Percentiles rank a stretch among this genome's conserved stretches.
These are phyloP conservation scores for Torulaspora indica DNA, from an alignment of 805 yeast genomes.

Conservation along the genomic window DNA sequence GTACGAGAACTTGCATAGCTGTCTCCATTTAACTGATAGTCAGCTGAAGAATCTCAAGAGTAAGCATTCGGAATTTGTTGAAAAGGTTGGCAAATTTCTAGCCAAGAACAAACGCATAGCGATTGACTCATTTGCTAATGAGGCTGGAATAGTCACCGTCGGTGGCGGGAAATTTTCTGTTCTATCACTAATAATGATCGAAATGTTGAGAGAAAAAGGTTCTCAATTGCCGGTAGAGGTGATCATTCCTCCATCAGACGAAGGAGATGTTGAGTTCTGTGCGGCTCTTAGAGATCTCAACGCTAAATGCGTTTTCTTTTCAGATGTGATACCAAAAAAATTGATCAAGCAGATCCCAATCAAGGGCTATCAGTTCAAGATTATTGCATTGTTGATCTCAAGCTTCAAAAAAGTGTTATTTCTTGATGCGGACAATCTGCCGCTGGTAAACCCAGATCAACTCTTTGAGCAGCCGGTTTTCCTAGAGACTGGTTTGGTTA, in stretches of 20 bases:
- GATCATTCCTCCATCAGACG: conserved; percentile 63
- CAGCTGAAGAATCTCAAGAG: conserved; percentile 14
- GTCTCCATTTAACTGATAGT: conserved; percentile 14
- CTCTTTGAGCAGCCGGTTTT: conserved; percentile 46
- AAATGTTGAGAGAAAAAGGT: conserved; percentile 56
- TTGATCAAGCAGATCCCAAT: conserved; percentile 42
- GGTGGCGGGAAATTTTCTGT: conserved; percentile 75
- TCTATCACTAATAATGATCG: conserved; percentile 52
- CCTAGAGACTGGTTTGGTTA: conserved; percentile 46
- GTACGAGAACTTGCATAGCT: conserved; percentile 18
- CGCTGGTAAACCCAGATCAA: conserved; percentile 45
- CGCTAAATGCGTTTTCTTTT: conserved; percentile 56
- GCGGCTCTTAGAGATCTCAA: conserved; percentile 57
- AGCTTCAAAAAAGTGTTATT: conserved; percentile 69
- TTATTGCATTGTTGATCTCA: conserved; percentile 68
- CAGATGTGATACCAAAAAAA: conserved; percentile 46
- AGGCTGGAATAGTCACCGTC: conserved; percentile 62
- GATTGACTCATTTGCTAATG: conserved; percentile 25
- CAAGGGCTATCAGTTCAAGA: conserved; percentile 61
- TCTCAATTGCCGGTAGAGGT: conserved; percentile 76
- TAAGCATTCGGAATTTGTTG: conserved; percentile 18
- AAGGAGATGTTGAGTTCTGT: conserved; percentile 70
- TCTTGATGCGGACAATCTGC: conserved; percentile 70
- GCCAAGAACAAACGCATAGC: background rate
- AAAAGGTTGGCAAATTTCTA: conserved; percentile 6